Percentiles rank a stretch among this genome's conserved stretches.
Conservation (phyloP, 768 basidiomycete genomes). For the Crassisporium funariophilum region DNA sequence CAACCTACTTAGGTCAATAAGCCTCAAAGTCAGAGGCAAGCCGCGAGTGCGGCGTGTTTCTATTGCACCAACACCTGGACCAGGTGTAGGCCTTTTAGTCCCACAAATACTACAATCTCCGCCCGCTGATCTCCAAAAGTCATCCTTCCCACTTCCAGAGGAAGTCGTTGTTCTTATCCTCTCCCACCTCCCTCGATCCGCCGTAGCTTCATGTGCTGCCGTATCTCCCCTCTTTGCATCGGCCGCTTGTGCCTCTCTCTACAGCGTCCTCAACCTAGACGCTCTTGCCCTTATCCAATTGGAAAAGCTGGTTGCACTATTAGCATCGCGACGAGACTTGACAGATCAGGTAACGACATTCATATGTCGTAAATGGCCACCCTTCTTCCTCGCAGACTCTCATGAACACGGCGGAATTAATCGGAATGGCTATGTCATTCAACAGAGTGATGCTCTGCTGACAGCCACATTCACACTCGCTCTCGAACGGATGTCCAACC, state of each 20-base stretch:
- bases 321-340: constrained; percentile 41
- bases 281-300: constrained; percentile 29
- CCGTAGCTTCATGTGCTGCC: constrained; percentile 29
- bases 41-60: constrained; percentile 14
- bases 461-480: constrained; percentile 46
- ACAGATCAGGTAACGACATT: constrained; percentile 42
- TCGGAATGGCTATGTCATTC: constrained; percentile 9
- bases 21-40: constrained; percentile 22
- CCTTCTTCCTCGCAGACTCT: constrained; percentile 31
- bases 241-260: constrained; percentile 35
- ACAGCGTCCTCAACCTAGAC: constrained; percentile 36
- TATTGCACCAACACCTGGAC: constrained; percentile 3
- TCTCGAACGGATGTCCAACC: constrained; percentile 47
- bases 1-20: constrained; percentile 32
- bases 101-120: too few species aligned
- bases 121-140: constrained; percentile 6
- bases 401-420: constrained; percentile 17
- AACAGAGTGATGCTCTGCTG: constrained; percentile 31
- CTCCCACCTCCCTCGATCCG: constrained; percentile 32
- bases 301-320: constrained; percentile 36
- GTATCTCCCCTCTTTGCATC: constrained; percentile 36
- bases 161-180: constrained; percentile 38
- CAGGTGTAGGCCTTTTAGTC: background rate
- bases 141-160: constrained; percentile 26
- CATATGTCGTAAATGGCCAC: constrained; percentile 45